Conservation (phyloP, 345 rosid species). For the Corchorus olitorius region DNA sequence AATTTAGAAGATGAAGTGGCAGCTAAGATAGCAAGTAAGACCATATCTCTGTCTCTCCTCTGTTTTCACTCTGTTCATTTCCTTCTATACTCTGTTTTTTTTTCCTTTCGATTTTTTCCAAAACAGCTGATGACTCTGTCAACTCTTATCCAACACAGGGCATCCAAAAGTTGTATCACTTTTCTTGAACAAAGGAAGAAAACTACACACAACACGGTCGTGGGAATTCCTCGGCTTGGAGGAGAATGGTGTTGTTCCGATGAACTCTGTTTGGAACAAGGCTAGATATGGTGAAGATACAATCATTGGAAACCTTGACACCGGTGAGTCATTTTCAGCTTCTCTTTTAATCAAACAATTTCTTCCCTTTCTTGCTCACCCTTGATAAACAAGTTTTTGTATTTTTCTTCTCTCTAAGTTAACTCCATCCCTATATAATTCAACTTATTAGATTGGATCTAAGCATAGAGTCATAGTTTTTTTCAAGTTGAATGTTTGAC, state of each 20-base stretch:
- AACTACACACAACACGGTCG: slow-evolving; percentile 85
- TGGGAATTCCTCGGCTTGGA: slow-evolving; percentile 89
- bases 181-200: slow-evolving; percentile 62
- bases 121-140: neutral
- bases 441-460: slow-evolving; percentile 14
- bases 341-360: neutral
- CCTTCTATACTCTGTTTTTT: neutral
- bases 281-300: slow-evolving; percentile 76
- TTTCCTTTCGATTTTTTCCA: neutral
- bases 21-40: slow-evolving; percentile 51
- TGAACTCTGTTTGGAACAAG: slow-evolving; percentile 64
- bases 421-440: slow-evolving; percentile 4
- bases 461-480: neutral
- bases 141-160: slow-evolving; percentile 33
- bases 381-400: neutral
- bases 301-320: slow-evolving; percentile 86
- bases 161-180: slow-evolving; percentile 82
- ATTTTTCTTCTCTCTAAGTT: neutral
- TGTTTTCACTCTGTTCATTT: slow-evolving; percentile 19
- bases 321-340: slow-evolving; percentile 46
- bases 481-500: slow-evolving; percentile 25
- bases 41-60: neutral
- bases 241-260: slow-evolving; percentile 37
- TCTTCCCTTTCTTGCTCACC: neutral
- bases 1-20: slow-evolving; percentile 61